Evolutionary conservation across 2,329 filamentous ascomycete genomes (phyloP), one percentile per base, ranked within the genome.

Genomic region (Zalaria obscura): DNA sequence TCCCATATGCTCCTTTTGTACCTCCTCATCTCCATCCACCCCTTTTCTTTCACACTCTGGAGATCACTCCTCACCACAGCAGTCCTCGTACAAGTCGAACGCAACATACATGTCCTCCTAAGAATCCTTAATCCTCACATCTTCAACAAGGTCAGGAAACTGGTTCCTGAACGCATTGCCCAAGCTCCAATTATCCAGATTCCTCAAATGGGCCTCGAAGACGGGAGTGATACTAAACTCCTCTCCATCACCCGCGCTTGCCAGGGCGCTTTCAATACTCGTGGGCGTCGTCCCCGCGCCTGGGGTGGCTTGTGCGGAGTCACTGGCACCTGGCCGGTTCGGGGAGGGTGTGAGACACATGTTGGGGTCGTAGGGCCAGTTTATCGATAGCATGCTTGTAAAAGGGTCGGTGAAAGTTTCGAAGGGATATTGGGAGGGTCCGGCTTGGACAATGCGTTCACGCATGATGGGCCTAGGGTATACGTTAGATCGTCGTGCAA

Each of bases 361-460:
- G 0, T 74, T 76, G 1, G 77, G 71, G 42, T 84, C 79, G 54
- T 93, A 89, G 0, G 82, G 82, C 87, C 87, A 95, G 50, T 88
- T 91, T 10, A 94, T 60, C 26, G 72, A 77, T 25, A 94, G 55
- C 0, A 80, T 87, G 1, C 72, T 75, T 1, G 83, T 91, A 58
- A 79, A 93, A 0, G 83, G 82, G 11, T 89, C 74, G 57, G 89
- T 91, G 66, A 88, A 93, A 50, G 82, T 75, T 43, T 88, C 80
- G 52, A 93, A 89, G 0, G 74, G 67, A 42, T 78, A 79, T 35
- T 71, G 64, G 4, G 64, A 59, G 32, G 75, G 72, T 0, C 67
- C 43, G 18, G 41, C 59, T 25, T 65, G 59, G 25, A 78, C 67
- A 34, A 87, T 64, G 25, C 66, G 67, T 45, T 87, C 80, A 27